Evolutionary conservation across 2,329 filamentous ascomycete species (phyloP).

Genomic region (Lachnellula occidentalis): DNA sequence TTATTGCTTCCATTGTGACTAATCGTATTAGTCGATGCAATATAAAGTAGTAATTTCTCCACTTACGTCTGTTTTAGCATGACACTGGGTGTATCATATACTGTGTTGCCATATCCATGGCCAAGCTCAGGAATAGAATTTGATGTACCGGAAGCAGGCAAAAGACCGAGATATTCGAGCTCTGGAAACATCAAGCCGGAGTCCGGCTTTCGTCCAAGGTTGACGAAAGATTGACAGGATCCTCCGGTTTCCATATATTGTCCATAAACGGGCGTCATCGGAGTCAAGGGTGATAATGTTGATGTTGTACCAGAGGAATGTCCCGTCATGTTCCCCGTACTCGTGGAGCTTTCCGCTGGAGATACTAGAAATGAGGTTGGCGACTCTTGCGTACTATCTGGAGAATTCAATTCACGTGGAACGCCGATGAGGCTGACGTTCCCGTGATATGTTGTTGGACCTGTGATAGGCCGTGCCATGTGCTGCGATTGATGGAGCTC

Average conservation of each 20-base stretch:
- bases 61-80: background rate
- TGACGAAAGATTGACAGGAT: background rate
- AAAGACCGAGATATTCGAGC: background rate
- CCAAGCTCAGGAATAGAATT: background rate
- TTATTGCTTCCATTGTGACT: too few species aligned
- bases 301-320: background rate
- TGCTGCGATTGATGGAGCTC: background rate
- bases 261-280: background rate
- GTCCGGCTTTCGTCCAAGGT: too few species aligned
- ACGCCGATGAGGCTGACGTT: background rate
- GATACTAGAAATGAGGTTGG: background rate
- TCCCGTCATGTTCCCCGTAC: background rate
- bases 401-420: background rate
- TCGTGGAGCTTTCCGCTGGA: background rate
- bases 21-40: too few species aligned
- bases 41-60: too few species aligned
- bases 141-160: background rate
- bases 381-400: background rate
- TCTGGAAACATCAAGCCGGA: background rate
- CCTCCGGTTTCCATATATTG: background rate
- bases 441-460: background rate
- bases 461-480: background rate
- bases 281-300: background rate
- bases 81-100: background rate
- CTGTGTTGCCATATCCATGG: background rate